Evolutionary conservation across 1,284 basidiomycete species (phyloP).

Genomic region (Ceratobasidium sp.): DNA sequence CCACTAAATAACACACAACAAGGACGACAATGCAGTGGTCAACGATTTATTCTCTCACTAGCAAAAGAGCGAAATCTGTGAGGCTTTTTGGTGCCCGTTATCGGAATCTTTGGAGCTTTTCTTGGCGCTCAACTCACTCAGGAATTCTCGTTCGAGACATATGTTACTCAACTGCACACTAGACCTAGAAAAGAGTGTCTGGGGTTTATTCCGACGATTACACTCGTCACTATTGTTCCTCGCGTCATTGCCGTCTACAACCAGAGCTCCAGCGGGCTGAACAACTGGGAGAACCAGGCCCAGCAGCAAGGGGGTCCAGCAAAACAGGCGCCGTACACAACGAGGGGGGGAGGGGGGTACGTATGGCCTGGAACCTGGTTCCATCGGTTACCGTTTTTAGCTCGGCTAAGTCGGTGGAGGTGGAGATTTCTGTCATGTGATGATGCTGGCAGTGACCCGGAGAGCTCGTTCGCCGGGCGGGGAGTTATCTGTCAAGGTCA

Average conservation of each 20-base stretch:
- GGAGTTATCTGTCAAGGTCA: no score
- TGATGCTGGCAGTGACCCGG: no score
- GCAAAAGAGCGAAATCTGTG: slow-evolving; percentile 81
- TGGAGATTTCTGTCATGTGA: no score
- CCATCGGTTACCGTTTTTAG: no score
- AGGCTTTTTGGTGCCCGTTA: slow-evolving; percentile 81
- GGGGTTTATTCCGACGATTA: slow-evolving; percentile 82
- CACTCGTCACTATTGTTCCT: slow-evolving; percentile 87
- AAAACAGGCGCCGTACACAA: no score
- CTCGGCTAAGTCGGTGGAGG: no score
- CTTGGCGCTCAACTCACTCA: slow-evolving; percentile 77
- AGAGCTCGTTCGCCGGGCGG: no score
- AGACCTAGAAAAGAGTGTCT: slow-evolving; percentile 84
- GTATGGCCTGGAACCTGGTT: no score
- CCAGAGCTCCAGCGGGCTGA: slow-evolving; percentile 78
- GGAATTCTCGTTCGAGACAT: slow-evolving; percentile 89
- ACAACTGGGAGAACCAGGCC: slow-evolving; percentile 89
- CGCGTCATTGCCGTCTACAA: slow-evolving; percentile 83
- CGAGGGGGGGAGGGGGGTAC: no score
- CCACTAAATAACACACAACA: slow-evolving; percentile 50
- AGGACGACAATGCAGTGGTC: slow-evolving; percentile 48
- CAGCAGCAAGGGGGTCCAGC: no score
- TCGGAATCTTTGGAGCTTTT: slow-evolving; percentile 76
- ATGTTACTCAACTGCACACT: slow-evolving; percentile 86
- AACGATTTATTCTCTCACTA: slow-evolving; percentile 60